Conservation (phyloP, 1,139 yeast genomes). For the Suhomyces anneliseae region DNA sequence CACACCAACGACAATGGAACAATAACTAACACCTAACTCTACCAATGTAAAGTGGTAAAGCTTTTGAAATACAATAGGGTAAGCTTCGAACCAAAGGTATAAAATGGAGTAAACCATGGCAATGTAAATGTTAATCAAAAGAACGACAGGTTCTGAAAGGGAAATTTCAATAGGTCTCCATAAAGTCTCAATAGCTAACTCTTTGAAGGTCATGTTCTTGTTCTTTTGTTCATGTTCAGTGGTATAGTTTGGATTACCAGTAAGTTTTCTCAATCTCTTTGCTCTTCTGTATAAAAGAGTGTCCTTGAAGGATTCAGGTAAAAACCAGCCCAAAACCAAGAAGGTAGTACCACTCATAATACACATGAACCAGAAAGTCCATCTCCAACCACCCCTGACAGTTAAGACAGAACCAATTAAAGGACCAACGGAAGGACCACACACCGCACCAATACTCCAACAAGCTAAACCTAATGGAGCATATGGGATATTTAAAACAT, state of each 20-base stretch:
- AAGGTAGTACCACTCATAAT: conserved; percentile 30
- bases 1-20: conserved; percentile 47
- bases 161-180: conserved; percentile 50
- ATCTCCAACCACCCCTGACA: conserved; percentile 33
- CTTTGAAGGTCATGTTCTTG: conserved; percentile 15
- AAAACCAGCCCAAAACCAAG: conserved; percentile 23
- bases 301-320: conserved; percentile 36
- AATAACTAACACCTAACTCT: conserved; percentile 47
- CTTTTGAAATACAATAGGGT: conserved; percentile 53
- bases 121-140: conserved; percentile 49
- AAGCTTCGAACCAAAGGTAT: conserved; percentile 61
- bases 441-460: conserved; percentile 37
- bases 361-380: conserved; percentile 41
- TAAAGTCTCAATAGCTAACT: conserved; percentile 38
- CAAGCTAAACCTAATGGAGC: conserved; percentile 32
- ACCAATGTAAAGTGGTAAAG: conserved; percentile 47
- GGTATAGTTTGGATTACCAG: conserved; percentile 33
- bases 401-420: conserved; percentile 33
- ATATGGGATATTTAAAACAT: conserved; percentile 24
- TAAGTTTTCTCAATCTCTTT: conserved; percentile 30
- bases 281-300: conserved; percentile 39
- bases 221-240: conserved; percentile 29
- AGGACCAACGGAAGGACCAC: conserved; percentile 40
- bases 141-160: conserved; percentile 43
- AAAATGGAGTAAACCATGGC: conserved; percentile 54